Evolutionary conservation across 257 asterid genomes (phyloP).

Genomic region (Solanum dulcamara): DNA sequence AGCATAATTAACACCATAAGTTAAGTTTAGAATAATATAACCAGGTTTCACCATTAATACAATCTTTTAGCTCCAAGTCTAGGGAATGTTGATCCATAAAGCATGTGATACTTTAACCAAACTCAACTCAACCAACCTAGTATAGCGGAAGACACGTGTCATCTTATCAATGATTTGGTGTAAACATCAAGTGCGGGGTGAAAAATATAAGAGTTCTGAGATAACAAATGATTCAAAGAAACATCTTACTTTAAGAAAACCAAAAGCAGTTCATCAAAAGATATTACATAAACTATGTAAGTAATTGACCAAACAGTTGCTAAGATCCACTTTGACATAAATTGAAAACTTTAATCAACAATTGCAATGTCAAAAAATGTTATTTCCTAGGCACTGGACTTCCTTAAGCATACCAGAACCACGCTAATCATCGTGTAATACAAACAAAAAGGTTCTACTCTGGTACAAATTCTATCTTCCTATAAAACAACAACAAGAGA

Average conservation of each 20-base stretch:
- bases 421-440: neutral
- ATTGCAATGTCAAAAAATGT: neutral
- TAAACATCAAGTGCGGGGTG: neutral
- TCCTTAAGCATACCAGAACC: neutral
- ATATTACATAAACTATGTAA: neutral
- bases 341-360: neutral
- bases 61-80: neutral
- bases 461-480: neutral
- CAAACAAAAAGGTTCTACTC: neutral
- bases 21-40: neutral
- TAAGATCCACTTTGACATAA: neutral
- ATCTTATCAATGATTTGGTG: neutral
- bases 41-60: neutral
- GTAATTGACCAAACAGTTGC: neutral
- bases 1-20: neutral
- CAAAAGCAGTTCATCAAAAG: neutral
- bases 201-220: neutral
- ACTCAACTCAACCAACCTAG: neutral
- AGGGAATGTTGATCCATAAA: neutral
- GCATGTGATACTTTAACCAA: neutral
- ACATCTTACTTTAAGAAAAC: neutral
- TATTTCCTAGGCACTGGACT: neutral
- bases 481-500: neutral
- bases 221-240: neutral
- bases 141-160: neutral